A percentile compares a stretch with the other conserved stretches of the same genome.
Conservation (phyloP, 768 basidiomycete species). For the Lactarius psammicola region DNA sequence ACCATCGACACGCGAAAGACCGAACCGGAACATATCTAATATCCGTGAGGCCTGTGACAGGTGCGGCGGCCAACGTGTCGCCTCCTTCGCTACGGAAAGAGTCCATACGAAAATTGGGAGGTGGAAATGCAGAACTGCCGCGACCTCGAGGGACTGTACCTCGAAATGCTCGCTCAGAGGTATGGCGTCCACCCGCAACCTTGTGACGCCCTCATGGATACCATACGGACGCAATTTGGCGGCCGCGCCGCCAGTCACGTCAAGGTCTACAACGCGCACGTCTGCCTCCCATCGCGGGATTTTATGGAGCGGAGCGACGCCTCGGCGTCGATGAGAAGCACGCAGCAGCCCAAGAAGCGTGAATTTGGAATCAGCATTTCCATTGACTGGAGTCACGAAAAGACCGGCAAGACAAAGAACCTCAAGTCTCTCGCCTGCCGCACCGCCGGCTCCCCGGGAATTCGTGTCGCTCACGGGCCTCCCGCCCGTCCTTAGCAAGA, state of each 20-base stretch:
- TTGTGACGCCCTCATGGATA: slow-evolving; percentile 46
- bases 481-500: slow-evolving; percentile 34
- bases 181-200: slow-evolving; percentile 55
- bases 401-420: slow-evolving; percentile 32
- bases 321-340: slow-evolving; percentile 27
- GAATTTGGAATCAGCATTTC: slow-evolving; percentile 37
- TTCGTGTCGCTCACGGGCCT: slow-evolving; percentile 17
- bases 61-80: background rate
- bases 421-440: slow-evolving; percentile 30
- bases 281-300: slow-evolving; percentile 56
- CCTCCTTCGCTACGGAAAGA: background rate
- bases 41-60: background rate
- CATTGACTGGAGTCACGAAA: slow-evolving; percentile 41
- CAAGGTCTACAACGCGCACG: slow-evolving; percentile 48
- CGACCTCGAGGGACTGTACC: slow-evolving; percentile 57
- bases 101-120: slow-evolving; percentile 42
- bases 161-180: slow-evolving; percentile 53
- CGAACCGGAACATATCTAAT: background rate
- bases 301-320: slow-evolving; percentile 27
- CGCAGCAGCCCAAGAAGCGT: slow-evolving; percentile 22
- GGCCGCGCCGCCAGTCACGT: slow-evolving; percentile 45
- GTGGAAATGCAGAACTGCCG: slow-evolving; percentile 41
- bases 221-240: slow-evolving; percentile 54
- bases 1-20: background rate
- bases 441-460: slow-evolving; percentile 33